Evolutionary conservation across 768 basidiomycete species (phyloP), one percentile per base, ranked within the genome.

Genomic region (Suillus alpinus): DNA sequence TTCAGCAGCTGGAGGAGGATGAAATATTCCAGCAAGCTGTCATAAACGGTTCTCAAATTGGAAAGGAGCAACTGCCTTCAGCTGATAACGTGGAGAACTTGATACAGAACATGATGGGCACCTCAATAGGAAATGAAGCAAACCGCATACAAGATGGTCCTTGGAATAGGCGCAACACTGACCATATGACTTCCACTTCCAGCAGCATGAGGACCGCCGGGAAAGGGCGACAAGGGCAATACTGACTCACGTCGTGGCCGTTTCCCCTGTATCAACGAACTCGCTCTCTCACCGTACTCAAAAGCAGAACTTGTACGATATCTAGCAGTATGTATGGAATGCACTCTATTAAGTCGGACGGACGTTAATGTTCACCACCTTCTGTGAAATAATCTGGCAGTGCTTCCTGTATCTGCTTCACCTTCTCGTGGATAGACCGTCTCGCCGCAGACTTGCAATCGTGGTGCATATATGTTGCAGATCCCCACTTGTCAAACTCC

Each of bases 401-500:
- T 2, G 77, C 79, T 26, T 87, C 83, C 64, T 84, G 86, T 13
- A 88, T 78, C 13, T 75, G 74, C 69, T 79, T 86, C 43, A 88
- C 77, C 58, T 80, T 73, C 47, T 86, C 86, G 26, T 72, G 70
- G 50, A 91, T 83, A 50, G 79, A 78, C 65, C 80, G 80, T 69
- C 81, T 81, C 26, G 88, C 89, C 23, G 76, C 71, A 66, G 76
- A 72, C 68, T 86, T 79, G 75, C 89, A 91, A 59, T 90, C 89
- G 59, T 84, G 86, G 66, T 90, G 87, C 89, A 91, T 90, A 68
- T 89, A 88, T n/a, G 86, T 85, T 60, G 85, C 85, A 61, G 81
- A 83, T 2, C 88, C 87, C 84, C 86, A 86, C 57, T 83, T 77
- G 59, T 89, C 88, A 61, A 86, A 87, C 59, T 89, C 87, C 72